These are phyloP conservation scores for Candida corydali DNA, from an alignment of 805 yeast species.

Conservation along the genomic window DNA sequence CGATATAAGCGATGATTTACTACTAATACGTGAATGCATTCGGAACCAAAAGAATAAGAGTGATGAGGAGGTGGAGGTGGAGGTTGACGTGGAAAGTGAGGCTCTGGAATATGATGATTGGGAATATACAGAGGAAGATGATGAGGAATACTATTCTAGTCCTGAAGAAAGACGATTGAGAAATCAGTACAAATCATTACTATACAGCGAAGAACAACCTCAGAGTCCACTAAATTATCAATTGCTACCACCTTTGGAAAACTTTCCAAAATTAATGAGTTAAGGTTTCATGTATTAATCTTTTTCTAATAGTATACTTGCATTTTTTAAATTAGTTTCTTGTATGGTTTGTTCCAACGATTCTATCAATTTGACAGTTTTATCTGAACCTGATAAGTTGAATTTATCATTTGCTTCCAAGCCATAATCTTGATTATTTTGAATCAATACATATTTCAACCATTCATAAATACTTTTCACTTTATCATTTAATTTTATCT, in stretches of 20 bases:
- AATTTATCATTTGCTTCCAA: constrained; percentile 37
- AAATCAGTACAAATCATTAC: constrained; percentile 10
- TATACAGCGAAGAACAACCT: constrained; percentile 3
- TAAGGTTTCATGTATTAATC: constrained; percentile 12
- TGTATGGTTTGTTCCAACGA: constrained; percentile 56
- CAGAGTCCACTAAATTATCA: constrained; percentile 1
- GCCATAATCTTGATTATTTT: constrained; percentile 45
- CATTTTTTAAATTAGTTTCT: constrained; percentile 77
- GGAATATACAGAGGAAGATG: constrained; percentile 9
- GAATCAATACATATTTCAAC: constrained; percentile 55
- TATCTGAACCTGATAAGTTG: constrained; percentile 28
- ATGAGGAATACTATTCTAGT: constrained; percentile 4
- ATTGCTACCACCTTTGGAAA: constrained; percentile 25
- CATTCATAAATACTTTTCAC: constrained; percentile 61
- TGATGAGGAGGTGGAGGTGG: constrained; percentile 8
- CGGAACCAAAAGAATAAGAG: constrained; percentile 9
- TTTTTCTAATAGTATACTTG: constrained; percentile 69
- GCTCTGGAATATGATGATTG: constrained; percentile 8
- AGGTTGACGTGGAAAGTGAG: constrained; percentile 10
- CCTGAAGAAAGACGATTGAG: constrained; percentile 11
- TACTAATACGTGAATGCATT: constrained; percentile 14
- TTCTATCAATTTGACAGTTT: constrained; percentile 51
- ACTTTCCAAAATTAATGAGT: constrained; percentile 15
- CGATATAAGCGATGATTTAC: constrained; percentile 25
- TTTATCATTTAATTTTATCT: constrained; percentile 54